Base-by-base conservation (phyloP, 106 monocot species). In the Gastrodia elata region DNA sequence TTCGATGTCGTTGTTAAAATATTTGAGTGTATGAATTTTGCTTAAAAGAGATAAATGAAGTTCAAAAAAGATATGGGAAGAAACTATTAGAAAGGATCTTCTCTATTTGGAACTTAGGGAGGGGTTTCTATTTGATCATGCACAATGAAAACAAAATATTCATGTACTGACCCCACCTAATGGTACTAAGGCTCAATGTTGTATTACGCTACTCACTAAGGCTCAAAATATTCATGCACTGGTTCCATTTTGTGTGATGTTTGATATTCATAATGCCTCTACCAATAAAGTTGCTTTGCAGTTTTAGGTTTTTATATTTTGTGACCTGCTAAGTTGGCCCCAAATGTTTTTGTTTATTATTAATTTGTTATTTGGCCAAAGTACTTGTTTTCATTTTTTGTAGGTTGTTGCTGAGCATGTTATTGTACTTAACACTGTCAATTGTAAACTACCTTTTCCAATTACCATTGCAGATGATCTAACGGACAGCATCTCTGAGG, bases 321-420 rank as follows among this genome's bases (percentile, higher is more conserved):
- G 20, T 8, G 10, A 61, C 32, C 14, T 61, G 2, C 7, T 3
- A 38, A 20, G 38, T 36, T 38, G 32, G n/a, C 20, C 37, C n/a
- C 7, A 37, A 67, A 38, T 37, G 20, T n/a, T 35, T 35, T 36
- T 10, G 34, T 67, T 67, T 30, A 8, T 38, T 38, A 67, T 67
- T n/a, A 38, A 37, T 67, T 67, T 11, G 1, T 67, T 11, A 67
- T 27, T 22, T 18, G 32, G 37, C 18, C 37, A 52, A 22, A 4
- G 67, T 38, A 35, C 35, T 26, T 24, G 13, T 39, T 40, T 68
- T 68, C 64, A 18, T 69, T 41, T 39, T 39, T 11, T 69, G 2
- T 48, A 98, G 97, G 87, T 98, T 69, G 81, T 72, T 68, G 91
- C 91, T 64, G 97, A 91, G 78, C 65, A 93, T 84, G 71, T 98